Percentiles rank a stretch among this genome's conserved stretches.
Evolutionary conservation across 2,329 filamentous ascomycete genomes (phyloP).

Genomic region (Curvularia spicifera): DNA sequence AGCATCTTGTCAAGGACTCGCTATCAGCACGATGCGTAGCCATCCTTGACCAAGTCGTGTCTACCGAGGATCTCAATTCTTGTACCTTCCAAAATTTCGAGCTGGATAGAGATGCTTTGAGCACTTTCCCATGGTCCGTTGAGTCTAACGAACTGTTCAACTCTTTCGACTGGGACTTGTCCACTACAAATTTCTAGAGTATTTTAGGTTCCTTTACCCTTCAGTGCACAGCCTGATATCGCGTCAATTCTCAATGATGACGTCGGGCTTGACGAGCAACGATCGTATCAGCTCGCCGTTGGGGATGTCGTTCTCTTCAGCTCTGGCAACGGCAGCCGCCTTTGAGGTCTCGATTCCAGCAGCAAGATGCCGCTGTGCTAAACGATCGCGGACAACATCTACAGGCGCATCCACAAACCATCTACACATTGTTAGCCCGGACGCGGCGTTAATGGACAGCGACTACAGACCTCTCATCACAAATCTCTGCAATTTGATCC

Average conservation of each 20-base stretch:
- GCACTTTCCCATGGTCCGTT: constrained; percentile 34
- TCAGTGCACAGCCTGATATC: not conserved
- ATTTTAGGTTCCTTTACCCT: not conserved
- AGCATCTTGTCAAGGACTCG: constrained; percentile 31
- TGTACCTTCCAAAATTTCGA: constrained; percentile 26
- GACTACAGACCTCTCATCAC: constrained; percentile 27
- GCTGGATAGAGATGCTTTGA: constrained; percentile 29
- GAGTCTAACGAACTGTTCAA: constrained; percentile 35
- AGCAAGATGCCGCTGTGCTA: constrained; percentile 32
- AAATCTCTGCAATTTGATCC: constrained; percentile 24
- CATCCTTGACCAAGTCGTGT: constrained; percentile 34
- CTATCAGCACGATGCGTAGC: constrained; percentile 35
- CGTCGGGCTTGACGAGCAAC: constrained; percentile 27
- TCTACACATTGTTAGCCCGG: constrained; percentile 17
- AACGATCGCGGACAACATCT: constrained; percentile 23
- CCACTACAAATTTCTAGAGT: constrained; percentile 22
- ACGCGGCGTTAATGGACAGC: not conserved
- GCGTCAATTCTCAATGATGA: constrained; percentile 27
- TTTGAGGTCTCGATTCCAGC: constrained; percentile 33
- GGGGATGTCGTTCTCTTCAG: constrained; percentile 35
- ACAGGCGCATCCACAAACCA: constrained; percentile 36
- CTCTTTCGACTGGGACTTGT: constrained; percentile 36
- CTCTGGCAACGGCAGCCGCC: constrained; percentile 28
- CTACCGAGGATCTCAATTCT: constrained; percentile 26
- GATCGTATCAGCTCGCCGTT: constrained; percentile 34